Percentiles rank a stretch among this genome's conserved stretches.
phyloP scores from a whole-genome alignment of 352 stramenopile species.

The Pythium aquatile region DNA sequence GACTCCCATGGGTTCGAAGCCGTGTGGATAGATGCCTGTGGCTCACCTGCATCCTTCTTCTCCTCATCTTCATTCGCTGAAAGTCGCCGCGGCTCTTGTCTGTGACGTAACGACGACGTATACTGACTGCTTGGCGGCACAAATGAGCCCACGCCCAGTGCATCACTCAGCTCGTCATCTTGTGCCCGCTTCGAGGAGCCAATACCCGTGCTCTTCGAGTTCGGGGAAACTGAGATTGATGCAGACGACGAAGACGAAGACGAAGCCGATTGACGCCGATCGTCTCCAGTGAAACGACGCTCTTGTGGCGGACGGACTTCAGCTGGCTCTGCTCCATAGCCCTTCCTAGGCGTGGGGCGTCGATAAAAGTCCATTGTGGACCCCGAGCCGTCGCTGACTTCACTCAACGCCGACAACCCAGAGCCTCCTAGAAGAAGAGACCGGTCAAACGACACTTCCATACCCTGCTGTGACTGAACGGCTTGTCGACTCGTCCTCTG shows the following conservation, averaged over 20 bases:
- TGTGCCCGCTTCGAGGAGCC: constrained; percentile 13
- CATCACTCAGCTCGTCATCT: constrained; percentile 62
- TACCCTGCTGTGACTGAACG: background rate
- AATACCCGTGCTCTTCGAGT: background rate
- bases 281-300: constrained; percentile 29
- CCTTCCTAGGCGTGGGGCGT: background rate
- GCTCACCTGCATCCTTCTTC: constrained; percentile 7
- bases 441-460: constrained; percentile 41
- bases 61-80: constrained; percentile 19
- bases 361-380: background rate
- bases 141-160: constrained; percentile 38
- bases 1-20: constrained; percentile 17
- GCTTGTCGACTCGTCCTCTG: background rate
- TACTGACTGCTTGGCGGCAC: background rate
- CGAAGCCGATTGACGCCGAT: constrained; percentile 14
- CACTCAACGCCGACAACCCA: constrained; percentile 31
- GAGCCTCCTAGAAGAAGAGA: constrained; percentile 56
- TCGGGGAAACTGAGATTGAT: constrained; percentile 3
- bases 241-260: constrained; percentile 15
- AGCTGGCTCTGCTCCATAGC: background rate
- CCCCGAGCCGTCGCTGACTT: constrained; percentile 9
- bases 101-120: background rate
- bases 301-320: background rate
- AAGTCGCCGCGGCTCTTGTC: constrained; percentile 13
- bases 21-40: background rate